Evolutionary conservation across 345 rosid species (phyloP).

Genomic region (Eucalyptus cloeziana): DNA sequence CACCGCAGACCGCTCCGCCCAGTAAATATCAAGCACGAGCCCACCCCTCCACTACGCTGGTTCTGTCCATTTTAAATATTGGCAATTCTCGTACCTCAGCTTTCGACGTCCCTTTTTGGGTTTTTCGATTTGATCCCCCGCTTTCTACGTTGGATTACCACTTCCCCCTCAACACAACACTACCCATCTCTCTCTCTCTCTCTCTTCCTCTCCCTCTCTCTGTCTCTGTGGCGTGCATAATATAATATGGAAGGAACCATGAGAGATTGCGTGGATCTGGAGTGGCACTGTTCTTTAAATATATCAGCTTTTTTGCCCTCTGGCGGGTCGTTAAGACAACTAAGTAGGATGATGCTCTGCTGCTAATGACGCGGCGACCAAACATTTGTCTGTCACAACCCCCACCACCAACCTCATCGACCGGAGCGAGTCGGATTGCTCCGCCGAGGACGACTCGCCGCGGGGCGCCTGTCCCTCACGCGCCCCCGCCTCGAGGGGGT

Average conservation of each 20-base stretch:
- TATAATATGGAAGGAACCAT: background rate
- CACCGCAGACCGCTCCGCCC: background rate
- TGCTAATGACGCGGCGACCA: slow-evolving; percentile 19
- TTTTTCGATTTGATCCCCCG: background rate
- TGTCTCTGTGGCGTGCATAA: background rate
- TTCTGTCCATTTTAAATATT: background rate
- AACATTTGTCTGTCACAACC: background rate
- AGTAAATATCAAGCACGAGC: background rate
- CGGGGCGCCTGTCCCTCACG: background rate
- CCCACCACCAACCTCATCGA: background rate
- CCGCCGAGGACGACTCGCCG: background rate
- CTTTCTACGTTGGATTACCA: slow-evolving; percentile 37
- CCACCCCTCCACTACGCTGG: background rate
- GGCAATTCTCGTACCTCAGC: background rate
- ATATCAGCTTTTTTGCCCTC: background rate
- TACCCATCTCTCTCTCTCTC: background rate
- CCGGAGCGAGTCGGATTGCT: background rate
- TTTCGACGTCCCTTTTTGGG: background rate
- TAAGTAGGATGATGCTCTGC: background rate
- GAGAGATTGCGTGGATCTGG: background rate
- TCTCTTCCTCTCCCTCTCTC: background rate
- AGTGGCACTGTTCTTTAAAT: background rate
- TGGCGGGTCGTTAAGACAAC: background rate
- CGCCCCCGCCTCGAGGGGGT: background rate
- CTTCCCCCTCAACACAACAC: slow-evolving; percentile 2